These are phyloP conservation scores for Colletotrichum magnum DNA, from an alignment of 2,329 filamentous ascomycete genomes.

Conservation along the genomic window DNA sequence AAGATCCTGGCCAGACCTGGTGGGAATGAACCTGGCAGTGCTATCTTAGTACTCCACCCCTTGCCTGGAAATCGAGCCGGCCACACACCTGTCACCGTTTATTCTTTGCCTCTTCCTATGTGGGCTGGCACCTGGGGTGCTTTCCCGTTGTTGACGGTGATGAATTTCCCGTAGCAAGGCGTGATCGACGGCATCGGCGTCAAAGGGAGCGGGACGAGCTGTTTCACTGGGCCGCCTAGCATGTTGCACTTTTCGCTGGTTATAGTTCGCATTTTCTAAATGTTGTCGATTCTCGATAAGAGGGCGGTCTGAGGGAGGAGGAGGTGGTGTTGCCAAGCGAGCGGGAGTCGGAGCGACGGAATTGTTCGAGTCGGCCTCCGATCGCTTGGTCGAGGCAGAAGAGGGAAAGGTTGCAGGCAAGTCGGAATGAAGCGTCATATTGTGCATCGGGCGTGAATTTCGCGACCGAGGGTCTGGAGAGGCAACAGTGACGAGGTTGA, in stretches of 20 bases:
- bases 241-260: constrained; percentile 51
- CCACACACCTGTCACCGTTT: constrained; percentile 71
- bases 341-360: constrained; percentile 51
- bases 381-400: constrained; percentile 48
- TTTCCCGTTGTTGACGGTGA: constrained; percentile 64
- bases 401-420: constrained; percentile 42
- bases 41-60: neutral
- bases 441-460: constrained; percentile 17
- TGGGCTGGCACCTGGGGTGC: constrained; percentile 67
- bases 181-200: constrained; percentile 65
- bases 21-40: constrained; percentile 87
- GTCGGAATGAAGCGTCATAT: too few relatives aligned
- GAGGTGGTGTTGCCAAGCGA: constrained; percentile 60
- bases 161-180: constrained; percentile 67
- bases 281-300: constrained; percentile 59
- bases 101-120: constrained; percentile 72
- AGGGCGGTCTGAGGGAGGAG: constrained; percentile 58
- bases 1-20: constrained; percentile 91
- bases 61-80: neutral
- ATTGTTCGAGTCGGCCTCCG: constrained; percentile 52
- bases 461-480: constrained; percentile 39
- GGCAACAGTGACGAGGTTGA: constrained; percentile 36
- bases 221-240: constrained; percentile 53
- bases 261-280: constrained; percentile 52
- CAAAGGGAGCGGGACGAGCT: constrained; percentile 56